Evolutionary conservation across 2,329 filamentous ascomycete species (phyloP).

Genomic region (Colletotrichum agaves): DNA sequence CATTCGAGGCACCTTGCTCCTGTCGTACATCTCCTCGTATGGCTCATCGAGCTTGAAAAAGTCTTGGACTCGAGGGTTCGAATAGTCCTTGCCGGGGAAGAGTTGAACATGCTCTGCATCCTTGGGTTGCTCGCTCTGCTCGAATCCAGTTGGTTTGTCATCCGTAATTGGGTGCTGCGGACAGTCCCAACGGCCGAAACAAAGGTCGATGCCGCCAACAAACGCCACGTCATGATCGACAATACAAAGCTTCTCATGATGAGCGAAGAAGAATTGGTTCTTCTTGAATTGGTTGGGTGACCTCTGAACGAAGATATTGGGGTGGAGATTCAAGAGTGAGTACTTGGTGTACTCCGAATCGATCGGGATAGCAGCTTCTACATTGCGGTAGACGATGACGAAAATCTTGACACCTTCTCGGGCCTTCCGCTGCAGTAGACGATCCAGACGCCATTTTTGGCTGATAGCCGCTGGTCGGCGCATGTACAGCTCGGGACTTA

Average conservation of each 20-base stretch:
- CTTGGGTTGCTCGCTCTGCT: conserved; percentile 78
- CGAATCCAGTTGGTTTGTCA: conserved; percentile 95
- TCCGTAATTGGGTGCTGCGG: conserved; percentile 91
- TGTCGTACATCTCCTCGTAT: conserved; percentile 99
- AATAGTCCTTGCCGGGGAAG: conserved; percentile 98
- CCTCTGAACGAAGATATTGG: conserved; percentile 94
- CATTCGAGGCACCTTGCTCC: conserved; percentile 89
- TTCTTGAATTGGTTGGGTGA: conserved; percentile 98
- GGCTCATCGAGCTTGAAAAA: conserved; percentile 94
- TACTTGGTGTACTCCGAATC: conserved; percentile 99
- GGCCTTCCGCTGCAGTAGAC: conserved; percentile 92
- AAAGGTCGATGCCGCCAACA: conserved; percentile 93
- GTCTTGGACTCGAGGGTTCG: conserved; percentile 93
- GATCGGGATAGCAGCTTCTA: conserved; percentile 96
- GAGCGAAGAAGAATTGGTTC: conserved; percentile 99
- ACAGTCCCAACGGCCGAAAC: conserved; percentile 97
- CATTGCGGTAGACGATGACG: conserved; percentile 97
- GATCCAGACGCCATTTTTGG: conserved; percentile 96
- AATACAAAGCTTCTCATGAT: conserved; percentile 98
- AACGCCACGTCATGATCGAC: conserved; percentile 97
- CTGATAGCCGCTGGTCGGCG: conserved; percentile 93
- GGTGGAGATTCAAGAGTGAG: conserved; percentile 92
- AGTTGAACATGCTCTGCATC: conserved; percentile 95
- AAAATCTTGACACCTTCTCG: conserved; percentile 97
- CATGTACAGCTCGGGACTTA: conserved; percentile 96